Evolutionary conservation across 108 stramenopile genomes (phyloP), one percentile per base, ranked within the genome.

Genomic region (Mediolabrus comicus): DNA sequence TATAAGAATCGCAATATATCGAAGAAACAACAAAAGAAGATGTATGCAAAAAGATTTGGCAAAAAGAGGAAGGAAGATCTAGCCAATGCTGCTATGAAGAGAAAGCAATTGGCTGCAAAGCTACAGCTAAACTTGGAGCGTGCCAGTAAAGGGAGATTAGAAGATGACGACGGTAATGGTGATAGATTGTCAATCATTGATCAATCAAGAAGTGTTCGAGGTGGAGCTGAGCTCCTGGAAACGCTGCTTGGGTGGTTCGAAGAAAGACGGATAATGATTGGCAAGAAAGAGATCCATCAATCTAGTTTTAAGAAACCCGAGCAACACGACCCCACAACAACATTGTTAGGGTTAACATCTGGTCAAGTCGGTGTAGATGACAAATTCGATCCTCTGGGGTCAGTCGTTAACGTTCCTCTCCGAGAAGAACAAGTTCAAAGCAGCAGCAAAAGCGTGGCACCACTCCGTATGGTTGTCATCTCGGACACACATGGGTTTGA

Each of bases 401-500:
- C 75, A 33, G 24, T 56, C 16, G 22, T 75, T 9, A 31, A 24
- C 19, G 69, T 68, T 64, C 75, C 75, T 28, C 61, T 62, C 1
- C 35, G 69, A 39, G 59, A 55, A 16, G 60, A 25, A 51, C 16
- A 34, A 25, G 26, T 14, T 27, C 32, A 34, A 43, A 62, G 12
- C 26, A 38, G 7, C 59, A 38, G 7, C 59, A 75, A 35, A 52
- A 72, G 49, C 25, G 27, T 56, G 34, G 25, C 64, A 55, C 70
- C 83, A 39, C 30, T 90, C 10, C 58, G 83, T 10, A 60, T 86
- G 35, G 81, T 87, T 17, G 86, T 86, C 4, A 71, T 90, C 25
- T 84, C 83, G 13, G 89, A 90, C 53, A 90, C 89, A 9, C 89
- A 90, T 75, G 89, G 89, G 22, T 86, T 86, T 53, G 89, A 90